Conservation (phyloP, 148 eudicot genomes). For the Chenopodium album region DNA sequence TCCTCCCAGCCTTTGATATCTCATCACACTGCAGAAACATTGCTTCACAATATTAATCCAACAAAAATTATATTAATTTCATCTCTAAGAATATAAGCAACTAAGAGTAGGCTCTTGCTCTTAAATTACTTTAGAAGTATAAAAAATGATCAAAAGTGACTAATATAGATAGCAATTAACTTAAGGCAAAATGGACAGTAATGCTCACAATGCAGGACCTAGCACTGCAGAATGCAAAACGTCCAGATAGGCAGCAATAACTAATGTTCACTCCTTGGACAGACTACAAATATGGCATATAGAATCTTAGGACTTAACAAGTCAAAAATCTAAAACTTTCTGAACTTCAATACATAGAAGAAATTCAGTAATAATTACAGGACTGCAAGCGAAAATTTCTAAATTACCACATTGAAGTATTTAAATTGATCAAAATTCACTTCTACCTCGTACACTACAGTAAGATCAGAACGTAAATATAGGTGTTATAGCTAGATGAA, state of each 20-base stretch:
- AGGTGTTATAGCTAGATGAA: not conserved
- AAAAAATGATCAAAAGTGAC: not conserved
- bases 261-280: not conserved
- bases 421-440: no score
- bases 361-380: not conserved
- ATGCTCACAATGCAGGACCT: not conserved
- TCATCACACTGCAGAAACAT: slow-evolving; percentile 66
- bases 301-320: not conserved
- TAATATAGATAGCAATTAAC: not conserved
- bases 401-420: no score
- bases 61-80: not conserved
- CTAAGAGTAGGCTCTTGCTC: not conserved
- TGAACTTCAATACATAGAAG: not conserved
- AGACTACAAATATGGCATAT: not conserved
- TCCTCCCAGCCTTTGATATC: slow-evolving; percentile 41
- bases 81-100: not conserved
- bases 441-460: not conserved
- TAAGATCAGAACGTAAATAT: not conserved
- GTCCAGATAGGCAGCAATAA: not conserved
- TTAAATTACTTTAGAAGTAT: not conserved
- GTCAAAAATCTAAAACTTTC: not conserved
- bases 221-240: not conserved
- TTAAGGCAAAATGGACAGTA: not conserved
- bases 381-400: no score
- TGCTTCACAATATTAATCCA: not conserved